Percentiles rank a stretch among this genome's conserved stretches.
These are phyloP conservation scores for Aquilaria sinensis DNA, from an alignment of 345 rosid genomes.

Conservation along the genomic window DNA sequence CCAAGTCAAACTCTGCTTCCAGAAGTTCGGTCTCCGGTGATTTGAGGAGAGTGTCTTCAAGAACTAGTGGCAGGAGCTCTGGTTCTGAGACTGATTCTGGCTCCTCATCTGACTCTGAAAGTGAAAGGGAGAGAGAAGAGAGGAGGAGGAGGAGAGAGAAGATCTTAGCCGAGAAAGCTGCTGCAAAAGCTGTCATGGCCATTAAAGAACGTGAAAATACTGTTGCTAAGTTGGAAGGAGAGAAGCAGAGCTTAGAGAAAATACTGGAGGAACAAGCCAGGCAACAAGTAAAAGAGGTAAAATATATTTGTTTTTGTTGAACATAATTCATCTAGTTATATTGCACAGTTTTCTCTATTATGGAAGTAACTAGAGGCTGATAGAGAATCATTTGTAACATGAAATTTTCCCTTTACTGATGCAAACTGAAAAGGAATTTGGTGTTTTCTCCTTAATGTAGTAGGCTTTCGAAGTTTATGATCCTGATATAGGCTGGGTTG, in stretches of 20 bases:
- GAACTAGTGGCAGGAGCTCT: slow-evolving; percentile 36
- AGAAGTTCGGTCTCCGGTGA: slow-evolving; percentile 35
- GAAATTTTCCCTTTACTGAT: too few relatives aligned
- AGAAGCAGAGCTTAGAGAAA: slow-evolving; percentile 92
- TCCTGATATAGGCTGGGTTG: too few relatives aligned
- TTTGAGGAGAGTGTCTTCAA: slow-evolving; percentile 30
- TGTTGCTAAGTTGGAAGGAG: slow-evolving; percentile 92
- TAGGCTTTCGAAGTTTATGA: too few relatives aligned
- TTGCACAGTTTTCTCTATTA: not conserved
- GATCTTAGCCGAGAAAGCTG: slow-evolving; percentile 70
- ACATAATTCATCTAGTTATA: not conserved
- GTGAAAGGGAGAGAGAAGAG: slow-evolving; percentile 77
- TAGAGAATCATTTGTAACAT: not conserved
- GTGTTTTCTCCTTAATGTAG: too few relatives aligned
- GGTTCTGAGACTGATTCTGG: slow-evolving; percentile 51
- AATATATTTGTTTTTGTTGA: not conserved
- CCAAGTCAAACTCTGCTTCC: slow-evolving; percentile 19
- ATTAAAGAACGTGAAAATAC: slow-evolving; percentile 78
- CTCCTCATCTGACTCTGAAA: slow-evolving; percentile 74
- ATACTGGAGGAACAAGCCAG: slow-evolving; percentile 87
- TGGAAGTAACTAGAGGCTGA: slow-evolving; percentile 1
- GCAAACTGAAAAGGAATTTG: too few relatives aligned
- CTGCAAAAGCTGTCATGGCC: slow-evolving; percentile 66
- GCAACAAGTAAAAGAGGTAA: slow-evolving; percentile 94
- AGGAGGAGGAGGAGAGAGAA: slow-evolving; percentile 60